Percentiles rank a stretch among this genome's conserved stretches.
Evolutionary conservation across 148 eudicot genomes (phyloP).

Genomic region (Arctostaphylos glauca): DNA sequence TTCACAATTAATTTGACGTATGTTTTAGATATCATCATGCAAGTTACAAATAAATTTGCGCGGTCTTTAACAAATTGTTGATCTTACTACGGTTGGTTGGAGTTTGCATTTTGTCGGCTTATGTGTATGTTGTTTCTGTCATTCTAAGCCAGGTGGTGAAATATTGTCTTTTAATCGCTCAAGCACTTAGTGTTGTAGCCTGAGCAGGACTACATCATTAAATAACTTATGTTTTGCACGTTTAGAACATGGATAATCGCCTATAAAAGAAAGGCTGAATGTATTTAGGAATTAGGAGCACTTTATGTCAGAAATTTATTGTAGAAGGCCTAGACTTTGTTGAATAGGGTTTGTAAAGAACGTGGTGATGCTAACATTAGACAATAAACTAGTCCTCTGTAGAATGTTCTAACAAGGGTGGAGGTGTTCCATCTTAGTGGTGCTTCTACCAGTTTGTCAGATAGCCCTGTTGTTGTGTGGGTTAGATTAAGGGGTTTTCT

Average conservation of each 20-base stretch:
- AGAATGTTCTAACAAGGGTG: too few species aligned
- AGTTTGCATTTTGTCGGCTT: background rate
- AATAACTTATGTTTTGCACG: background rate
- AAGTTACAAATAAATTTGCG: background rate
- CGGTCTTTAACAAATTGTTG: background rate
- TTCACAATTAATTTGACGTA: background rate
- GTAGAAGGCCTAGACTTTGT: background rate
- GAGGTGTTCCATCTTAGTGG: too few species aligned
- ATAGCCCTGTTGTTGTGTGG: too few species aligned
- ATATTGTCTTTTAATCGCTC: background rate
- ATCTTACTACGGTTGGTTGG: background rate
- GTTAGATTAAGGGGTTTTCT: too few species aligned
- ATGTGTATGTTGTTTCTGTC: background rate
- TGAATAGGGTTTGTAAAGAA: background rate
- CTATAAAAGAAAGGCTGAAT: background rate
- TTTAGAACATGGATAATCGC: background rate
- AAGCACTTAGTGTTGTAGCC: background rate
- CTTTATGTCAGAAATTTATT: background rate
- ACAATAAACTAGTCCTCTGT: too few species aligned
- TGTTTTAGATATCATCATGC: background rate
- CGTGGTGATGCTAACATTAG: background rate
- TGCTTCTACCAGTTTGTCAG: too few species aligned
- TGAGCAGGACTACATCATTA: background rate
- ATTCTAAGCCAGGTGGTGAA: background rate
- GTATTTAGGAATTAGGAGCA: background rate